Evolutionary conservation across 2,329 filamentous ascomycete genomes (phyloP), one percentile per base, ranked within the genome.

Genomic region (Dothiorella sarmentorum): DNA sequence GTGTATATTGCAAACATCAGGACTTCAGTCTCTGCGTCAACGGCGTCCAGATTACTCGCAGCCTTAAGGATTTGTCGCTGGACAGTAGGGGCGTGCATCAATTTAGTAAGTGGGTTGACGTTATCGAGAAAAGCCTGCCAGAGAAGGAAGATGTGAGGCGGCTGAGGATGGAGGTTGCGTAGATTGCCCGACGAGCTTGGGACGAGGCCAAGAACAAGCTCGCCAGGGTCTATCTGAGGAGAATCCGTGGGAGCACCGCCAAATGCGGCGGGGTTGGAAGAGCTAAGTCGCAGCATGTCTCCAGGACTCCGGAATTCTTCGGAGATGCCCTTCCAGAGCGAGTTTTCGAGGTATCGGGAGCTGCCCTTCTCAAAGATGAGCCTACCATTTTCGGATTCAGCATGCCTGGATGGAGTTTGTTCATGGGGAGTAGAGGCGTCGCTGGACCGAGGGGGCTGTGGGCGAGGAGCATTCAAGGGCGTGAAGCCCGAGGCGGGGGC

Each of bases 101-200:
- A 67, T 68, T 91, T 92, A 63, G 85, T 83, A 44, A 91, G 70
- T 0, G 89, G 88, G 65, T 92, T 88, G 58, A 92, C 85, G 61
- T 89, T 85, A 49, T 90, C 85, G 5, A 91, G 75, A 63, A 87
- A 91, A 7, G 84, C 77, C 68, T 91, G 86, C 89, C 89, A 93
- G 4, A 93, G 78, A 52, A 81, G 80, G 65, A 89, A 85, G 24
- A 89, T 82, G 31, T 89, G 84, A 11, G 83, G 79, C 0, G 85
- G 81, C 4, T 83, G 76, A 0, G 89, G 89, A 64, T 88, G 85
- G 0, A 85, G 63, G 2, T 73, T 69, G 10, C 63, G 62, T 15
- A 71, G 60, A 20, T 51, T 58, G 45, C 42, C 31, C 55, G 2
- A 62, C 60, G 17, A 35, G 24, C 35, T 40, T 24, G 13, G 29